Base-by-base conservation (phyloP, 2,329 filamentous ascomycete genomes). In the Colletotrichum cereale region DNA sequence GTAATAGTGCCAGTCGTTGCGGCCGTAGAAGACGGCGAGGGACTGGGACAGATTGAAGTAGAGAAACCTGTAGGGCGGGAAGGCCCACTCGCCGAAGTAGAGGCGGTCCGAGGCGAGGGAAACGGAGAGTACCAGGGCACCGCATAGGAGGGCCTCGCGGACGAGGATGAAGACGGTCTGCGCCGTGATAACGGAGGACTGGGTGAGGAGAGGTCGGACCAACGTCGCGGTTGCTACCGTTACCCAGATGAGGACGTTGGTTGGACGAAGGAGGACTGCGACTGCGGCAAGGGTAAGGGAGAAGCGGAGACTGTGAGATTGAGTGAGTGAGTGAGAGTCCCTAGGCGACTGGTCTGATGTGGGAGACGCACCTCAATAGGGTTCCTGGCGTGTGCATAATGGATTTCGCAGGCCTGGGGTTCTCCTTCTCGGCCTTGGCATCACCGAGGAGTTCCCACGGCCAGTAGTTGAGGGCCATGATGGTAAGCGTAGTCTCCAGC, bases 1-100 rank as follows among this genome's bases (percentile, higher is more conserved):
- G 80, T 98, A 99, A 83, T 98, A 99, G 81, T 98, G 95, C 87
- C 92, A 92, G 73, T 94, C 90, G 81, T 97, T 98, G 58, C 86
- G 89, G 29, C 96, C 96, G 79, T 99, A 99, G 82, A 98, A 98
- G 58, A 96, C 89, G 34, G 96, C 94, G 7, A 99, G 87, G 10
- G 93, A 93, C 80, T 97, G 92, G 26, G 91, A 89, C 66, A 99
- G 87, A 82, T 99, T 99, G 86, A 98, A 96, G 78, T 96, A 89
- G 69, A 98, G 87, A 83, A 95, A 98, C 67, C 92, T 91, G 73
- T 96, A 88, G 0, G 95, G 93, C 5, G 96, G 96, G 67, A 99
- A 93, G 0, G 94, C 94, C 94, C 94, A 97, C 73, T 89, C 83
- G 63, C 90, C 90, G 79, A 97, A 99, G 83, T 95, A 98, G 26